Evolutionary conservation across 2,329 filamentous ascomycete genomes (phyloP).

Genomic region (Ophiobolus disseminans): DNA sequence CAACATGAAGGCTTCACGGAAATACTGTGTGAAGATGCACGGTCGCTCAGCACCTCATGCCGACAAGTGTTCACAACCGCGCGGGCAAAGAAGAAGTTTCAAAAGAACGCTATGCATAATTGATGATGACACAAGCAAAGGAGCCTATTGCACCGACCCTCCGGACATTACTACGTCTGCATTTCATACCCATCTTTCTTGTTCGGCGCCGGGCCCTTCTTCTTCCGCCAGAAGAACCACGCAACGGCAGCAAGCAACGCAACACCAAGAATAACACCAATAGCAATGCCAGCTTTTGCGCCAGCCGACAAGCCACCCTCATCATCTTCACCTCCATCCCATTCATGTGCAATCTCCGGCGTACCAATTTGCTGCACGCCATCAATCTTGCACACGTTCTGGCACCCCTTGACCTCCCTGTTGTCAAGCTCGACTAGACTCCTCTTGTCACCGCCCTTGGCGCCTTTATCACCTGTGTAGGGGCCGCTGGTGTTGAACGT

Average conservation of each 20-base stretch:
- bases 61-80: too few species aligned
- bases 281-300: conserved; percentile 12
- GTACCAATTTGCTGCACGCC: conserved; percentile 42
- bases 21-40: too few species aligned
- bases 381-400: conserved; percentile 49
- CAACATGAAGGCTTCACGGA: too few species aligned
- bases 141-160: too few species aligned
- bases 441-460: conserved; percentile 25
- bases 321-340: conserved; percentile 9
- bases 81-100: too few species aligned
- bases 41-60: too few species aligned
- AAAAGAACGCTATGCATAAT: too few species aligned
- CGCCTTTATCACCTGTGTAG: conserved; percentile 27
- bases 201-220: background rate
- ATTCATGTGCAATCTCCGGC: conserved; percentile 41
- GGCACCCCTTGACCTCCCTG: conserved; percentile 36
- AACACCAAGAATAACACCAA: conserved; percentile 9
- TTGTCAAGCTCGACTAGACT: conserved; percentile 16
- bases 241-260: conserved; percentile 5
- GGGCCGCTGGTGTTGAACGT: conserved; percentile 56
- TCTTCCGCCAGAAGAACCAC: conserved; percentile 9
- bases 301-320: conserved; percentile 15
- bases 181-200: conserved; percentile 7
- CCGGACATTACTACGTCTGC: background rate
- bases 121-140: too few species aligned